phyloP scores from a whole-genome alignment of 2,329 filamentous ascomycete genomes.

The Fusarium newnesense region DNA sequence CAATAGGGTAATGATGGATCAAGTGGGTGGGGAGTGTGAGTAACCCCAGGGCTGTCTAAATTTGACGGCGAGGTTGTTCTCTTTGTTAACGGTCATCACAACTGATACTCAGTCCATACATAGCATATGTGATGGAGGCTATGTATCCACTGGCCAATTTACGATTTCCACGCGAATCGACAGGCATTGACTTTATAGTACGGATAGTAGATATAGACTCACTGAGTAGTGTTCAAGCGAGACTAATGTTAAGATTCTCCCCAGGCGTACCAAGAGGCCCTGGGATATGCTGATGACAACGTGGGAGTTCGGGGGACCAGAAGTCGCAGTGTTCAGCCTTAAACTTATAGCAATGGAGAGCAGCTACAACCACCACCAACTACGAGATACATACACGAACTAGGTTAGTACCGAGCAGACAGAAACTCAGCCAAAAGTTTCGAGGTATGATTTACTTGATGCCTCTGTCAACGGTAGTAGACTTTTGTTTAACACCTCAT shows the following conservation, averaged over 20 bases:
- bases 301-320: not conserved
- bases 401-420: not conserved
- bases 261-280: not conserved
- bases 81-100: not conserved
- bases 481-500: not conserved
- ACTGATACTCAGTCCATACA: not conserved
- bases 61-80: not conserved
- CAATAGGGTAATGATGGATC: constrained; percentile 8
- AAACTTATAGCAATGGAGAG: not conserved
- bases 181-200: constrained; percentile 7
- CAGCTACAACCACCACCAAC: not conserved
- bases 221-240: constrained; percentile 1
- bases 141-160: not conserved
- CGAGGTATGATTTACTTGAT: not conserved
- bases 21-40: constrained; percentile 16
- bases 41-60: constrained; percentile 14
- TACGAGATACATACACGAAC: not conserved
- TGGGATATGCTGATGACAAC: not conserved
- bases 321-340: not conserved
- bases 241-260: constrained; percentile 1
- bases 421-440: not conserved
- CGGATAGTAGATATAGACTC: not conserved
- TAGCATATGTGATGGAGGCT: not conserved
- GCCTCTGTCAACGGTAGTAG: not conserved
- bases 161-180: constrained; percentile 4